phyloP scores from a whole-genome alignment of 2,329 filamentous ascomycete species.

The Pestalotiopsis sp. region DNA sequence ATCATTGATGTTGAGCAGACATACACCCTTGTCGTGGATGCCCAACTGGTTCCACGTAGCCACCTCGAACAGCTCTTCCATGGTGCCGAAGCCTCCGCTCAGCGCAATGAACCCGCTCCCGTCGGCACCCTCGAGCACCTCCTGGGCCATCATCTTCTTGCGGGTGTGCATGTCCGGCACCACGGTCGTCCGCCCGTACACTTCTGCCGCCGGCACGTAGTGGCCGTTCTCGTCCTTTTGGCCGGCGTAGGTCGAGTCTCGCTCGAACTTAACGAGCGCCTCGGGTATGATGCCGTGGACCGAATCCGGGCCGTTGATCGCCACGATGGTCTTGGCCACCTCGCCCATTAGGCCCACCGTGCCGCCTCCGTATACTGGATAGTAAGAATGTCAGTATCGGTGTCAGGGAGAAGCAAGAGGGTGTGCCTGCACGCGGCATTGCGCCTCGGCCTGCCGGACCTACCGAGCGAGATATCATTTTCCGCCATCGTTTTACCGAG shows the following conservation, averaged over 20 bases:
- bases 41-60: conserved; percentile 96
- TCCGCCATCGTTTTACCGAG: conserved; percentile 74
- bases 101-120: conserved; percentile 90
- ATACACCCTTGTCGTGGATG: conserved; percentile 79
- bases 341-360: conserved; percentile 96
- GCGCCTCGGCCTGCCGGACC: conserved; percentile 20
- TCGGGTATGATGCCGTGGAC: conserved; percentile 95
- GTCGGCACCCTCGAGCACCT: conserved; percentile 77
- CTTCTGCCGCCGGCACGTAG: conserved; percentile 59
- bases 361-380: conserved; percentile 84
- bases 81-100: conserved; percentile 83
- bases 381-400: not conserved
- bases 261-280: conserved; percentile 79
- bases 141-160: conserved; percentile 89
- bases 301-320: conserved; percentile 73
- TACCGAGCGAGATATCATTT: conserved; percentile 74
- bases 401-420: not conserved
- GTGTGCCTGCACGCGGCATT: not conserved
- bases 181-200: conserved; percentile 83
- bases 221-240: conserved; percentile 47
- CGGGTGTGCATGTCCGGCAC: conserved; percentile 96
- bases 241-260: conserved; percentile 55
- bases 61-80: conserved; percentile 93
- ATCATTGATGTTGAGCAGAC: conserved; percentile 82
- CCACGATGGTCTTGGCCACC: conserved; percentile 80